Evolutionary conservation across 2,329 filamentous ascomycete genomes (phyloP).

Genomic region (Paracoccidioides lutzii): DNA sequence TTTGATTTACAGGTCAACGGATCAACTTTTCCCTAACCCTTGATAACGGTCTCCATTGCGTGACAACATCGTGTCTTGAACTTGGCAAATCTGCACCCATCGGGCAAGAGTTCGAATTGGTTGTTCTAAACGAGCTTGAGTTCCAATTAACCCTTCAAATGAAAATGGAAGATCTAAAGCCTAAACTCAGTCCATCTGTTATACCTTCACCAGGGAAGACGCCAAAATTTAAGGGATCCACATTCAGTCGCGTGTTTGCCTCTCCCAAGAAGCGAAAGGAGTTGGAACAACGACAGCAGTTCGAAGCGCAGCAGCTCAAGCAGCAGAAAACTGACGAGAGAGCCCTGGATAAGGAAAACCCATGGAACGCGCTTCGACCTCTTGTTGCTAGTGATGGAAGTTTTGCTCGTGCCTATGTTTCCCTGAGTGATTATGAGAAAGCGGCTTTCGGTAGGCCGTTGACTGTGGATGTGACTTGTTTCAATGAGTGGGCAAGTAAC

Average conservation of each 20-base stretch:
- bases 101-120: conserved; percentile 94
- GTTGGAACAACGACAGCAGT: conserved; percentile 68
- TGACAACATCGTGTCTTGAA: conserved; percentile 92
- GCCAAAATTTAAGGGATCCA: conserved; percentile 61
- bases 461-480: conserved; percentile 79
- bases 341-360: conserved; percentile 42
- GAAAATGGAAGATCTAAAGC: conserved; percentile 72
- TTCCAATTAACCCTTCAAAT: conserved; percentile 96
- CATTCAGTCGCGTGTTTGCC: conserved; percentile 83
- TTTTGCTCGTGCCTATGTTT: conserved; percentile 87
- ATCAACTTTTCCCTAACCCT: conserved; percentile 92
- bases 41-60: conserved; percentile 96
- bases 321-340: conserved; percentile 49
- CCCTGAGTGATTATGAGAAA: conserved; percentile 81
- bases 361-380: conserved; percentile 78
- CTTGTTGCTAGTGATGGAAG: conserved; percentile 83
- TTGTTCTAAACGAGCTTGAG: conserved; percentile 94
- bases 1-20: conserved; percentile 53
- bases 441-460: conserved; percentile 80
- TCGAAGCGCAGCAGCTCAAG: conserved; percentile 66
- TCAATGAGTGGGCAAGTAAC: conserved; percentile 97
- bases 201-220: conserved; percentile 48
- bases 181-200: conserved; percentile 34
- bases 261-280: conserved; percentile 97
- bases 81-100: conserved; percentile 85